Evolutionary conservation across 139 green algal species (phyloP).

Genomic region (Volvox africanus): DNA sequence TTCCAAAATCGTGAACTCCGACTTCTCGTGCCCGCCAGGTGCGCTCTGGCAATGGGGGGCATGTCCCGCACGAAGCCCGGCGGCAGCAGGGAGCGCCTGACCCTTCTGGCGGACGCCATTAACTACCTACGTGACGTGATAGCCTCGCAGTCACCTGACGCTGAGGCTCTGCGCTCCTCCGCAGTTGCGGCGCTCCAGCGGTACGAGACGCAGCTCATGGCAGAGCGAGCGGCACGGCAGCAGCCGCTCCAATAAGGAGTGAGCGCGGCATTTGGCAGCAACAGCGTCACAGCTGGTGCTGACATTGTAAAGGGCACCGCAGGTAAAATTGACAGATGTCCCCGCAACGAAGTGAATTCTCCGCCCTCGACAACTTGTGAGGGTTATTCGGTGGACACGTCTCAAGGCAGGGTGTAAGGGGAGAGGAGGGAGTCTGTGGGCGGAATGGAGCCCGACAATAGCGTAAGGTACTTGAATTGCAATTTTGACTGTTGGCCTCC

Average conservation of each 20-base stretch:
- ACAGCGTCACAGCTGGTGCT: background rate
- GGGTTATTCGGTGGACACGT: no score
- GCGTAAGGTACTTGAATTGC: no score
- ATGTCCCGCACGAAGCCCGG: constrained; percentile 27
- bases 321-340: no score
- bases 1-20: no score
- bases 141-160: constrained; percentile 22
- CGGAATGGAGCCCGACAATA: no score
- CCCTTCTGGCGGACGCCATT: constrained; percentile 33
- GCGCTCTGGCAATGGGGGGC: constrained; percentile 39
- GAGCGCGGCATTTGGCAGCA: background rate
- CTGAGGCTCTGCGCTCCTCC: constrained; percentile 10
- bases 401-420: background rate
- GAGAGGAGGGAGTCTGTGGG: background rate
- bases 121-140: constrained; percentile 32
- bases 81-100: background rate
- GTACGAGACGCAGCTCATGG: constrained; percentile 16
- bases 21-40: background rate
- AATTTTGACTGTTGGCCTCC: no score
- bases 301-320: background rate
- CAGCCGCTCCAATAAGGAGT: no score
- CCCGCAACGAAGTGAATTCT: no score
- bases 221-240: background rate
- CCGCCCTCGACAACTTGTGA: no score
- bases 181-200: constrained; percentile 25